Evolutionary conservation across 2,329 filamentous ascomycete species (phyloP).

Genomic region (Venturia nashicola): DNA sequence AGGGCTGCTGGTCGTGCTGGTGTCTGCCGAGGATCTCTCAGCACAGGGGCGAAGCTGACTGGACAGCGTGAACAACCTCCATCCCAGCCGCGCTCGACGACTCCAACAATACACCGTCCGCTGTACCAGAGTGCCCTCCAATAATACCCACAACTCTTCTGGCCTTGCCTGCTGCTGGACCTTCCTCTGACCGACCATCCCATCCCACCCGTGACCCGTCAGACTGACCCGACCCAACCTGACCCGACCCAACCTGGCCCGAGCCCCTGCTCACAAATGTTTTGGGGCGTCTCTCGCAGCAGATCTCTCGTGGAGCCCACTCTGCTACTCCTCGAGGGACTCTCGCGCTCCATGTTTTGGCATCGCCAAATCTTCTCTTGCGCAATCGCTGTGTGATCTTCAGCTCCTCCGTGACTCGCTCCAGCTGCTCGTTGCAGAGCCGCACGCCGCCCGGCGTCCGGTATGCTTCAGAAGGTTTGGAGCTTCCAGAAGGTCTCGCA

Average conservation of each 20-base stretch:
- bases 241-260: background rate
- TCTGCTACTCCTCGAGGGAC: background rate
- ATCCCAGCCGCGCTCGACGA: background rate
- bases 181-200: background rate
- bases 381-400: background rate
- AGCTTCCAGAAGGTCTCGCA: background rate
- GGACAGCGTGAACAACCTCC: background rate
- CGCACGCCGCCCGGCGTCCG: background rate
- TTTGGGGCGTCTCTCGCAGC: background rate
- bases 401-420: background rate
- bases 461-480: background rate
- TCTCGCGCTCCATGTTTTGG: background rate
- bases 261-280: background rate
- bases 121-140: no score
- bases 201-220: background rate
- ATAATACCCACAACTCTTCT: background rate
- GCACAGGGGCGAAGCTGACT: background rate
- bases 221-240: background rate
- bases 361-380: background rate
- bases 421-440: background rate
- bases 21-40: background rate
- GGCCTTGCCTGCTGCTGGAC: background rate
- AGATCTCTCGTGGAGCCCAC: background rate
- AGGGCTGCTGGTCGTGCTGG: no score
- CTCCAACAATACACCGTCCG: no score